Evolutionary conservation across 306 rosid genomes (phyloP).

Genomic region (Betula pendula): DNA sequence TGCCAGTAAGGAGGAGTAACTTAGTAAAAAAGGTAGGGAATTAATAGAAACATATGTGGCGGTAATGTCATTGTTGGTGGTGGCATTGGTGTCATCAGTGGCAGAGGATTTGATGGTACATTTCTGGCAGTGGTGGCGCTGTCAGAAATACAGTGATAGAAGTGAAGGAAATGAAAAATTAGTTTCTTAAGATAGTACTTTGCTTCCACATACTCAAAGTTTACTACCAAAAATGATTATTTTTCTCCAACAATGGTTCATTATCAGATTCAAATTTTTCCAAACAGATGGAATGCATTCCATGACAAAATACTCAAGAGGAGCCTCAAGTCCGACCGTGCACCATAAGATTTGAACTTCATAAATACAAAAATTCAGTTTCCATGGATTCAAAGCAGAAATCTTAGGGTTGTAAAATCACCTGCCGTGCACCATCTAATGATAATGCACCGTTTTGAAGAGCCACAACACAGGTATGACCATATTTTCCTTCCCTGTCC

Average conservation of each 20-base stretch:
- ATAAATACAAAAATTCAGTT: constrained; percentile 2
- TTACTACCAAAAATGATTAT: not conserved
- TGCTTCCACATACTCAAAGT: not conserved
- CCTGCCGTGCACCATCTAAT: constrained; percentile 65
- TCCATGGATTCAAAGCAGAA: not conserved
- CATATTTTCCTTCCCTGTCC: constrained; percentile 83
- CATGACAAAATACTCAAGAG: not conserved
- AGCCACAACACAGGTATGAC: constrained; percentile 82
- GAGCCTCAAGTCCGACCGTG: constrained; percentile 10
- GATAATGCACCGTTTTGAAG: constrained; percentile 84
- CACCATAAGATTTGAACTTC: constrained; percentile 10
- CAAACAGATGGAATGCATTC: not conserved
- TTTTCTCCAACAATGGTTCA: not conserved
- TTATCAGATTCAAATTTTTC: not conserved
- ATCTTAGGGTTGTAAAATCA: constrained; percentile 14
- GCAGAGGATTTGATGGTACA: not conserved
- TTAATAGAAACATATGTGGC: not conserved
- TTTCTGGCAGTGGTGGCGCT: not conserved
- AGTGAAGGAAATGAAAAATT: constrained; percentile 1
- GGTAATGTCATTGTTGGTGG: not conserved
- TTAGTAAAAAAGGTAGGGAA: not conserved
- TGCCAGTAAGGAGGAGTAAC: not conserved
- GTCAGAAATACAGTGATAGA: constrained; percentile 1
- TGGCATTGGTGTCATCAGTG: constrained; percentile 3
- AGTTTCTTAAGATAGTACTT: not conserved